Base-by-base conservation (phyloP, 768 basidiomycete species). In the Tricholoma furcatifolium region DNA sequence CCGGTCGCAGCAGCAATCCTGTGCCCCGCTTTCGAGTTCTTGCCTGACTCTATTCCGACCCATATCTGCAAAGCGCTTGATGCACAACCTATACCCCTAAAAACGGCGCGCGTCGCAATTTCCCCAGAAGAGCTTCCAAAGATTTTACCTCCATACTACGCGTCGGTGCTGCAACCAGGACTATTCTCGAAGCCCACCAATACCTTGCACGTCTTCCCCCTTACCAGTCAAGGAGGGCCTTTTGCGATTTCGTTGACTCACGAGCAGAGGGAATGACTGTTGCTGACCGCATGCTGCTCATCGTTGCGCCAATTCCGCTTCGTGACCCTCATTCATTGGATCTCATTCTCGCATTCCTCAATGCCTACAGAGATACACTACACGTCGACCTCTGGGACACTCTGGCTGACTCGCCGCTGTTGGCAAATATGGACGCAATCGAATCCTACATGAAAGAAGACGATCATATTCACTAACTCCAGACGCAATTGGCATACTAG, bases 41-140 rank as follows among this genome's bases (percentile, higher is more conserved):
- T 75, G 38, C 64, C 71, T 2, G 63, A 70, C 1, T 91, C 94
- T 64, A 74, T 97, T 10, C 75, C 77, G 0, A n/a, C n/a, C n/a
- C 69, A 79, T 52, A 72, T 98, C 9, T 66, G 67, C 20, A 59
- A 73, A 4, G 82, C 88, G 3, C 72, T 98, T 31, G 69, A 67
- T 2, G 59, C 74, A 0, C 75, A 83, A 0, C 72, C 81, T 17
- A 69, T 71, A 3, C 69, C 81, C 9, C 74, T 94, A 3, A 60
- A 62, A 2, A 72, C 71, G 43, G 91, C 86, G 0, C 69, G 78
- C 27, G 53, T 93, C 27, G 65, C 68, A 2, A 59, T 66, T 4
- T 51, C 43, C 6, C 12, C 12, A 1, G 44, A 57, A 0, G n/a
- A 53, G 54, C 0, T 64, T 74, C 27, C 6, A 18, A 15, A 31